phyloP scores from a whole-genome alignment of 495 filamentous ascomycete genomes.

The Penicillium malachiteum region DNA sequence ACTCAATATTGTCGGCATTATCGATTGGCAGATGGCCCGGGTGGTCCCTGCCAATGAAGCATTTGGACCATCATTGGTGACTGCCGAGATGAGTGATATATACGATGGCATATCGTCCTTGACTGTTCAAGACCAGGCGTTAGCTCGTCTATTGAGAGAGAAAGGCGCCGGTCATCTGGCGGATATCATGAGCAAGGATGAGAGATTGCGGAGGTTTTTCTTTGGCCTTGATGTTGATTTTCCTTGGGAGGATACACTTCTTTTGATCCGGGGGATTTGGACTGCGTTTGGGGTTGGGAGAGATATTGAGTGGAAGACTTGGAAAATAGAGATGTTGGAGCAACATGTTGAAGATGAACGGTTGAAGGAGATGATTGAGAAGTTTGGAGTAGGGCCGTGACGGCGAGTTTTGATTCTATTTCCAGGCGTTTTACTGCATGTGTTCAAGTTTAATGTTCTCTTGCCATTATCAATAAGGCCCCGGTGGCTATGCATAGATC shows the following conservation, averaged over 20 bases:
- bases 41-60: slow-evolving; percentile 28
- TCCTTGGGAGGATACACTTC: slow-evolving; percentile 12
- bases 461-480: no score
- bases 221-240: slow-evolving; percentile 14
- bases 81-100: slow-evolving; percentile 30
- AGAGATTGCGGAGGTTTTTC: slow-evolving; percentile 9
- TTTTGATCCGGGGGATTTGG: slow-evolving; percentile 10
- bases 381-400: slow-evolving; percentile 1
- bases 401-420: not conserved
- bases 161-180: slow-evolving; percentile 1
- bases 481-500: no score
- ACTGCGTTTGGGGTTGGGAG: slow-evolving; percentile 8
- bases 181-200: slow-evolving; percentile 2
- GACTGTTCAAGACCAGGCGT: slow-evolving; percentile 4
- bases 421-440: no score
- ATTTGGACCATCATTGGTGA: slow-evolving; percentile 36
- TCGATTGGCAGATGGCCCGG: slow-evolving; percentile 39
- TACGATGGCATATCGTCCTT: slow-evolving; percentile 13
- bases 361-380: not conserved
- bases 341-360: slow-evolving; percentile 1
- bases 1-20: slow-evolving; percentile 39
- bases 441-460: no score
- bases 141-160: slow-evolving; percentile 5
- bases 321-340: slow-evolving; percentile 10
- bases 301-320: slow-evolving; percentile 5